Conservation (phyloP, 805 yeast species). For the Lipomyces yamanashiensis region DNA sequence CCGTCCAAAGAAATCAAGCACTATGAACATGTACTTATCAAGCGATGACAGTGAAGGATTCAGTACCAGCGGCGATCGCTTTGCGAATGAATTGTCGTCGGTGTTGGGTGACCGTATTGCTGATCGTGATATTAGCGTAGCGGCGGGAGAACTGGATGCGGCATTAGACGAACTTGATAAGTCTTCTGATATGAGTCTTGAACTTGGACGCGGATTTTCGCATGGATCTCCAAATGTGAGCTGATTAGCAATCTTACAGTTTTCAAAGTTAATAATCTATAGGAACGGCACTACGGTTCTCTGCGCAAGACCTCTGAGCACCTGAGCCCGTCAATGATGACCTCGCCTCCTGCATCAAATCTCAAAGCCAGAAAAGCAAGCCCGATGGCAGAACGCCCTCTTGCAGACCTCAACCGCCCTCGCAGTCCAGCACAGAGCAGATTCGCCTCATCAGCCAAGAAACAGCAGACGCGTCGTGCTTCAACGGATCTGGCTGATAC, state of each 20-base stretch:
- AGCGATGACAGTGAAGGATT: not conserved
- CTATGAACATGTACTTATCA: not conserved
- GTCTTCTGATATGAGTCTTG: slow-evolving; percentile 9
- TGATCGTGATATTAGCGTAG: slow-evolving; percentile 10
- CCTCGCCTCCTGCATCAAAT: not conserved
- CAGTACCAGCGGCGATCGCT: not conserved
- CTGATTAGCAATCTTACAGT: not conserved
- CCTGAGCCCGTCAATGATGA: slow-evolving; percentile 2
- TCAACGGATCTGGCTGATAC: not conserved
- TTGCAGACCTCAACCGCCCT: slow-evolving; percentile 19
- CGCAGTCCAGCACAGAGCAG: slow-evolving; percentile 16
- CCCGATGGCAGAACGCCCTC: slow-evolving; percentile 17
- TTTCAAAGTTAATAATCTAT: not conserved
- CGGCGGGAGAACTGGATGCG: slow-evolving; percentile 18
- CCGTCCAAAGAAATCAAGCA: not conserved
- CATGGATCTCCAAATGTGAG: not conserved
- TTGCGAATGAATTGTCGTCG: not conserved
- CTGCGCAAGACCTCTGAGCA: slow-evolving; percentile 20
- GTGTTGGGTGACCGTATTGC: not conserved
- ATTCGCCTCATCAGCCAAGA: slow-evolving; percentile 5
- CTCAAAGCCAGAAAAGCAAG: not conserved
- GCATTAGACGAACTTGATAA: slow-evolving; percentile 12
- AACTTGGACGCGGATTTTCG: slow-evolving; percentile 2
- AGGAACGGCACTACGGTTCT: not conserved
- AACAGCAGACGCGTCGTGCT: slow-evolving; percentile 9